Base-by-base conservation (phyloP, 495 filamentous ascomycete species). In the Penicillium angulare region DNA sequence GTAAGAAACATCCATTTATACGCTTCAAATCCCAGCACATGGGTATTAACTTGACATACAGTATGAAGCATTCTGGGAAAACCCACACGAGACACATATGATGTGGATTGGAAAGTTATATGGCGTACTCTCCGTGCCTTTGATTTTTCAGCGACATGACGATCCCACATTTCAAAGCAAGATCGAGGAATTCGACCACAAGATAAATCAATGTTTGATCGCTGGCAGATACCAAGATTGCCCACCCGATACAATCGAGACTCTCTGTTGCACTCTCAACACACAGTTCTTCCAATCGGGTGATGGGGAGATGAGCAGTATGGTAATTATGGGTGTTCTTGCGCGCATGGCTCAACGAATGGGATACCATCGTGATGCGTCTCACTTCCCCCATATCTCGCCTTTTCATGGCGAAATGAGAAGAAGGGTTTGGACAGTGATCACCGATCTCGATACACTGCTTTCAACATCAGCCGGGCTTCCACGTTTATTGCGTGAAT, bases 361-460 rank as follows among this genome's bases (percentile, higher is more conserved):
- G 71, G 74, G 74, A 3, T 76, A 75, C 43, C 75, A 78, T 44
- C 64, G 75, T 22, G 73, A 78, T 38, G 59, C 72, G 13, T 60
- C 59, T 17, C 51, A 77, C 55, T 79, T 73, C 40, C 54, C 68
- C 3, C 52, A 61, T 21, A 73, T 82, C 29, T 69, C 75, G 1
- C 71, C 75, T 2, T 83, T 77, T 41, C 63, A 81, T 27, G 77
- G 74, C 3, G 79, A 84, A 56, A 79, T 84, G 65, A 67, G 80
- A 18, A 66, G 79, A n/a, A 64, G 80, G 10, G 50, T 78, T 33
- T 82, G 80, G 80, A 65, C 76, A 47, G 50, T 75, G 2, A 68
- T 79, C 1, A 43, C 63, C 13, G 74, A 81, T 49, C 47, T 80
- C 23, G 79, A 82, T 50, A 54, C 75, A 9, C 54, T 78, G 5